Base-by-base conservation (phyloP, 495 filamentous ascomycete genomes). In the Trichoderma asperelloides region DNA sequence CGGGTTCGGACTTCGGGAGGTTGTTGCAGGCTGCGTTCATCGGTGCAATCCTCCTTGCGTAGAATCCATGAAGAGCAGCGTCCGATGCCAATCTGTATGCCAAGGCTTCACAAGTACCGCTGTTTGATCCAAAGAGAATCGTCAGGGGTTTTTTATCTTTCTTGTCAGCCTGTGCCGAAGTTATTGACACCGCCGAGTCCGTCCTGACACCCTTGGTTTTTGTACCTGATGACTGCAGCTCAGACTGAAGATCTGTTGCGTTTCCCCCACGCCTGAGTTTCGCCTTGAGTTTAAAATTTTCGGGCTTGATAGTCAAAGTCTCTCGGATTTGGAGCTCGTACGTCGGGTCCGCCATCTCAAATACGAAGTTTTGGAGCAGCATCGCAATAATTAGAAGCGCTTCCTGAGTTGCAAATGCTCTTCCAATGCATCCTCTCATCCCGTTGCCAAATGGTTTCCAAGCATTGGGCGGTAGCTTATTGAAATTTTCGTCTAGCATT, bases 261-360 rank as follows among this genome's bases (percentile, higher is more conserved):
- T 84, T 81, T 9, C 86, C 72, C 0, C 83, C 79, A 40, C 84
- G 73, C n/a, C 88, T 77, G 2, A 88, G 75, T 16, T 75, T 82
- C 0, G 87, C 87, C 28, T 77, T 80, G 72, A 92, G 86, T n/a
- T 77, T 80, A 70, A 89, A 85, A 33, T 84, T 84, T 64, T 85
- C 82, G 0, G 89, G 88, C 72, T 91, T 92, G 69, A 89, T 82
- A 0, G 88, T 89, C n/a, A 90, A 74, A 0, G 86, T 87, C 71
- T 87, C 81, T 68, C 81, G 82, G 67, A 88, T 75, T 28, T 84
- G 78, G 51, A 92, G 74, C 64, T 86, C 75, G 60, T 91, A 91
- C 27, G 71, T 71, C 16, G 81, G 77, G 67, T 86, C 84, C 27
- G 79, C 79, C 21, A 82, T 67, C 5, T 71, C 70, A 68, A 86